phyloP scores from a whole-genome alignment of 1,284 basidiomycete species.

The Limonomyces culmigenus region DNA sequence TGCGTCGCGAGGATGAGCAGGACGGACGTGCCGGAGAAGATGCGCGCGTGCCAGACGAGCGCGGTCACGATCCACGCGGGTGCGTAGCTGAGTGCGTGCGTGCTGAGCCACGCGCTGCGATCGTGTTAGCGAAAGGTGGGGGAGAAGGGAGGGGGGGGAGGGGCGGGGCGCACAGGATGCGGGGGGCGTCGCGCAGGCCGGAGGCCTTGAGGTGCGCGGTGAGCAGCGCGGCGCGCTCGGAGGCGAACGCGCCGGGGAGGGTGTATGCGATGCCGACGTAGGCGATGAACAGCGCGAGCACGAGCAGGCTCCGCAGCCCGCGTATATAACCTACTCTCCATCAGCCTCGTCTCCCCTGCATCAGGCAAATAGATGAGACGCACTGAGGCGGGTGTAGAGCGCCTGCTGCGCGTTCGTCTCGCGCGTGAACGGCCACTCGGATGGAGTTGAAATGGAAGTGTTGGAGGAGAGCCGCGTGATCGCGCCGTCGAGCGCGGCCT shows the following conservation, averaged over 20 bases:
- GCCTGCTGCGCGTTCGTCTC: conserved; percentile 46
- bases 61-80: conserved; percentile 53
- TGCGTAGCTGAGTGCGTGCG: conserved; percentile 35
- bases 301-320: conserved; percentile 43
- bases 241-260: conserved; percentile 46
- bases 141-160: conserved; percentile 2
- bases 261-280: conserved; percentile 60
- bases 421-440: conserved; percentile 57
- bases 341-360: conserved; percentile 1
- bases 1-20: conserved; percentile 49
- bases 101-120: conserved; percentile 48
- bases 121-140: background rate
- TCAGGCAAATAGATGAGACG: conserved; percentile 10
- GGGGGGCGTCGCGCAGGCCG: conserved; percentile 52
- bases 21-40: conserved; percentile 45
- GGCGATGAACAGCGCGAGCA: conserved; percentile 49
- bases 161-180: conserved; percentile 42
- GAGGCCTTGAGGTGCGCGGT: conserved; percentile 59
- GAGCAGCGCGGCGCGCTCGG: conserved; percentile 40
- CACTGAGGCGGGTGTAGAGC: conserved; percentile 37
- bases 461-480: conserved; percentile 52
- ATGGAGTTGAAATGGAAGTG: conserved; percentile 28
- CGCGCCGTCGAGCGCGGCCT: conserved; percentile 65
- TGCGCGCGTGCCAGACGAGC: conserved; percentile 41
- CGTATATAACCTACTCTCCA: conserved; percentile 32